These are phyloP conservation scores for Lactifluus hygrophoroides DNA, from an alignment of 768 basidiomycete genomes.

Conservation along the genomic window DNA sequence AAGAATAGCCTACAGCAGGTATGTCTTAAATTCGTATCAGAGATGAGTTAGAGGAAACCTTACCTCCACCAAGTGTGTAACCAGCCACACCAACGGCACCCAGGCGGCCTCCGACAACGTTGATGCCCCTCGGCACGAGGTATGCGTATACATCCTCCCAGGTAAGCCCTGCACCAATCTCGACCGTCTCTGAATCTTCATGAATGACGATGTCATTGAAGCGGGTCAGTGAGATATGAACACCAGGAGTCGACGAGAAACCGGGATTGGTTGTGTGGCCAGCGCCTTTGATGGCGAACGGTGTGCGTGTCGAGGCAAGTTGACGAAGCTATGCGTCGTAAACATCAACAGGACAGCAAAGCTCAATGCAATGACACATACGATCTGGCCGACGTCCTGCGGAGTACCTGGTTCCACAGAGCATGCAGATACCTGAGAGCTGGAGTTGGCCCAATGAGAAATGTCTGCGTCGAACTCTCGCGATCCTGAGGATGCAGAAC, in stretches of 20 bases:
- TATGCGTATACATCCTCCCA: conserved; percentile 25
- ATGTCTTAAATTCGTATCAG: background rate
- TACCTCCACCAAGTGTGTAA: conserved; percentile 23
- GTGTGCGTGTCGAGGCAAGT: background rate
- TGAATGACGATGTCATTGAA: conserved; percentile 18
- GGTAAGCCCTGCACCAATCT: conserved; percentile 22
- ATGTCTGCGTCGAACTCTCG: background rate
- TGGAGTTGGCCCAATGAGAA: background rate
- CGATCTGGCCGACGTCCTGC: background rate
- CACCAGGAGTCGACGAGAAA: conserved; percentile 24
- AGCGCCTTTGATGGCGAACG: conserved; percentile 22
- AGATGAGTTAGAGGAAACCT: background rate
- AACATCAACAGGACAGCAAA: background rate
- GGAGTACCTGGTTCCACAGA: background rate
- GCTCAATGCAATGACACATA: no score
- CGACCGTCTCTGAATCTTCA: conserved; percentile 4
- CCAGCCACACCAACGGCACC: conserved; percentile 23
- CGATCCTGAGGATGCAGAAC: background rate
- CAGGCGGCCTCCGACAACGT: conserved; percentile 22
- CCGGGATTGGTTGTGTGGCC: conserved; percentile 22
- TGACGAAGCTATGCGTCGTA: background rate
- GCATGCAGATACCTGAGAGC: background rate
- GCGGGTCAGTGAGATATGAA: conserved; percentile 23
- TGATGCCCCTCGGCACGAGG: conserved; percentile 19
- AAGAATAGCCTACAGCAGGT: conserved; percentile 25